Evolutionary conservation across 208 protist genomes (phyloP).

Genomic region (Trypanosoma melophagium): DNA sequence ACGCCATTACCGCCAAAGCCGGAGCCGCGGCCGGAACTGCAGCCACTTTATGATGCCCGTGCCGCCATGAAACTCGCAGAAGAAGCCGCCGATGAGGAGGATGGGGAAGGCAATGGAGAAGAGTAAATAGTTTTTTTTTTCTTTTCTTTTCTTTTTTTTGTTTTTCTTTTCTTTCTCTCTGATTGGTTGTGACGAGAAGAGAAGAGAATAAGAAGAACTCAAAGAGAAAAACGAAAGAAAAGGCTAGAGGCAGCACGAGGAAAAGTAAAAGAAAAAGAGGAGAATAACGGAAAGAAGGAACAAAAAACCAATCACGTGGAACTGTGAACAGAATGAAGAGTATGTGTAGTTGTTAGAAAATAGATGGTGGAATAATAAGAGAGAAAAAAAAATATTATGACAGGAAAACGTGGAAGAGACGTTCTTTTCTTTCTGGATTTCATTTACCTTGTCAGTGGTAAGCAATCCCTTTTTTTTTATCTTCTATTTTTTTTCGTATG

Average conservation of each 20-base stretch:
- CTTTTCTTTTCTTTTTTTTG: constrained; percentile 8
- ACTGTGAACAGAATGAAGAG: too few relatives aligned
- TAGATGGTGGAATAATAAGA: too few relatives aligned
- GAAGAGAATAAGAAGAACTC: too few relatives aligned
- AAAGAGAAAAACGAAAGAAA: neutral
- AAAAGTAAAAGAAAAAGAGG: constrained; percentile 4
- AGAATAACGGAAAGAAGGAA: neutral
- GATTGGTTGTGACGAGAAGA: too few relatives aligned
- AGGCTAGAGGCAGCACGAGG: neutral
- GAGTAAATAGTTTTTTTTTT: neutral
- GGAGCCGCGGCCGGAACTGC: constrained; percentile 74
- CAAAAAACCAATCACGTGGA: neutral
- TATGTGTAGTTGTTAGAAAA: too few relatives aligned
- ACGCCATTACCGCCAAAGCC: constrained; percentile 74
- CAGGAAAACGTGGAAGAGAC: too few relatives aligned
- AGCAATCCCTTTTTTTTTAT: too few relatives aligned
- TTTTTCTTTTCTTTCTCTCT: constrained; percentile 6
- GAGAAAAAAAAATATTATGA: too few relatives aligned
- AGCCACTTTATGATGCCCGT: constrained; percentile 78
- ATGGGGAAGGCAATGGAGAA: constrained; percentile 16
- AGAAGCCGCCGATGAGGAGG: constrained; percentile 40
- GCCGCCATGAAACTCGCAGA: constrained; percentile 49
- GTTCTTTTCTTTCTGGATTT: too few relatives aligned
- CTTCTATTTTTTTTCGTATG: too few relatives aligned
- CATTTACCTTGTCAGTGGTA: too few relatives aligned